Evolutionary conservation across 2,329 filamentous ascomycete species (phyloP).

Genomic region (Periglandula ipomoeae): DNA sequence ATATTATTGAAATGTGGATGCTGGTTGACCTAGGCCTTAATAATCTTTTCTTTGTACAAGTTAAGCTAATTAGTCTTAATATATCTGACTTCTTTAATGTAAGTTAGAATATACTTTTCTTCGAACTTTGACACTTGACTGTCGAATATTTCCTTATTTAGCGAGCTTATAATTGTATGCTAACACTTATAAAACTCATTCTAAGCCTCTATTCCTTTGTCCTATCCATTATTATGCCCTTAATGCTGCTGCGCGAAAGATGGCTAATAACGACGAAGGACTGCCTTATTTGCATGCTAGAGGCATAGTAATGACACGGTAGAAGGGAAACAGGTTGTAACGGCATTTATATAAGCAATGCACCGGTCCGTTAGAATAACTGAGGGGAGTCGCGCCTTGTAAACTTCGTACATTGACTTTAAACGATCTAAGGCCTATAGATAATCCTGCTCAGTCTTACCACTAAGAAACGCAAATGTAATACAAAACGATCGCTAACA

Average conservation of each 20-base stretch:
- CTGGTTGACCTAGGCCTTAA: background rate
- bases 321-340: slow-evolving; percentile 9
- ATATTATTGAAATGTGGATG: background rate
- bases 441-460: slow-evolving; percentile 13
- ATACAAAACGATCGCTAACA: slow-evolving; percentile 14
- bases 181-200: background rate
- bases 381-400: slow-evolving; percentile 6
- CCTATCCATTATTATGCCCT: background rate
- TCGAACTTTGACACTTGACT: background rate
- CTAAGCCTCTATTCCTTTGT: background rate
- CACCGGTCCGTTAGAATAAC: slow-evolving; percentile 15
- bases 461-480: slow-evolving; percentile 13
- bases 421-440: slow-evolving; percentile 13
- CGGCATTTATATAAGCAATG: slow-evolving; percentile 13
- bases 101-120: background rate
- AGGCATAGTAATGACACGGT: slow-evolving; percentile 12
- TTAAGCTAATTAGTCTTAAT: background rate
- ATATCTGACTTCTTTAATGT: background rate
- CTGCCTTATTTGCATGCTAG: slow-evolving; percentile 10
- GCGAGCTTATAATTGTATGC: background rate
- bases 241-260: background rate
- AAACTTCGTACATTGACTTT: slow-evolving; percentile 10
- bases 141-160: background rate
- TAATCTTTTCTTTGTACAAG: background rate
- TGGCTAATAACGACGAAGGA: background rate